phyloP scores from a whole-genome alignment of 331 rosid genomes.

The Quercus tomentella region DNA sequence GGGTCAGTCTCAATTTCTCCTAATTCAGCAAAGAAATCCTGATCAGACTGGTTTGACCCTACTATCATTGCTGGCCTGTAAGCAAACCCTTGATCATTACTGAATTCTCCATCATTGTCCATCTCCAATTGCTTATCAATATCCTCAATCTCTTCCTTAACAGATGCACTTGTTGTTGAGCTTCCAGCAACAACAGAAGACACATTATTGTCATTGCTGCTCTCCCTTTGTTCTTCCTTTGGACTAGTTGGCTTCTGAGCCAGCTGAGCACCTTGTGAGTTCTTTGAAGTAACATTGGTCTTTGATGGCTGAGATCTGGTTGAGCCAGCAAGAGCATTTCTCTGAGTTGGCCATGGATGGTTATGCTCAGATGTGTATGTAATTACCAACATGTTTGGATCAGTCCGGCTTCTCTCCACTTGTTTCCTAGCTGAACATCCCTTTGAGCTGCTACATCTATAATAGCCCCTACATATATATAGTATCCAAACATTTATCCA shows the following conservation, averaged over 20 bases:
- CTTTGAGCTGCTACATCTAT: conserved; percentile 98
- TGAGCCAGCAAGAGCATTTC: conserved; percentile 97
- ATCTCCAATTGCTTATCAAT: conserved; percentile 44
- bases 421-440: conserved; percentile 98
- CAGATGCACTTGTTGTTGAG: conserved; percentile 25
- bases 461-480: conserved; percentile 67
- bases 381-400: conserved; percentile 94
- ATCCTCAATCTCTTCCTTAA: conserved; percentile 72
- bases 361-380: conserved; percentile 99
- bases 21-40: conserved; percentile 91
- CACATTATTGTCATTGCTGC: conserved; percentile 26
- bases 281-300: conserved; percentile 35
- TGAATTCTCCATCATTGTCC: conserved; percentile 50
- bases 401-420: conserved; percentile 92
- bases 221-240: conserved; percentile 40
- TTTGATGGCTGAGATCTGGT: conserved; percentile 83
- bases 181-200: conserved; percentile 25
- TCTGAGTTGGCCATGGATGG: conserved; percentile 99
- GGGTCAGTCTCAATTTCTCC: conserved; percentile 83
- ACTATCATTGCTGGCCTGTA: conserved; percentile 57
- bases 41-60: conserved; percentile 31
- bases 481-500: too few relatives aligned
- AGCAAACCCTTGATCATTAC: conserved; percentile 34
- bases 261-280: conserved; percentile 14
- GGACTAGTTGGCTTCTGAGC: conserved; percentile 31